A percentile compares a stretch with the other conserved stretches of the same genome.
Evolutionary conservation across 495 filamentous ascomycete genomes (phyloP).

Genomic region (Neurospora discreta): DNA sequence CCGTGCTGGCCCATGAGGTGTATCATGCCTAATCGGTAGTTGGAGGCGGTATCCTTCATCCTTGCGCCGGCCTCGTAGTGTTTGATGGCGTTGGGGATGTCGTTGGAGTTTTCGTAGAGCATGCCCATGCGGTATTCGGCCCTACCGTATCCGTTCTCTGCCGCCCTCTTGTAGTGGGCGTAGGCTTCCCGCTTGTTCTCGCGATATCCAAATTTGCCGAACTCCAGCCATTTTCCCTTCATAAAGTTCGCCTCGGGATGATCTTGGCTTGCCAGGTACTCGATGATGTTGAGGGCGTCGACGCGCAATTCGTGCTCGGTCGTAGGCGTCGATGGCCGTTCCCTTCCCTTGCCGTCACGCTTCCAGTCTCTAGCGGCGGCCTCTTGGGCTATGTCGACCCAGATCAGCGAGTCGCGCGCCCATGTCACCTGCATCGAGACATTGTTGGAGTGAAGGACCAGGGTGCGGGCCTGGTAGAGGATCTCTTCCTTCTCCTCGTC

Average conservation of each 20-base stretch:
- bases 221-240: constrained; percentile 93
- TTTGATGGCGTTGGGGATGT: constrained; percentile 76
- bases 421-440: constrained; percentile 93
- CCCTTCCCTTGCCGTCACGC: constrained; percentile 47
- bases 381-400: constrained; percentile 72
- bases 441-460: constrained; percentile 87
- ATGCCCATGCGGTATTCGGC: constrained; percentile 97
- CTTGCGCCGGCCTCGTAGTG: constrained; percentile 77
- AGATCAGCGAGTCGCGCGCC: constrained; percentile 85
- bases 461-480: constrained; percentile 67
- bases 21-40: constrained; percentile 97
- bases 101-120: constrained; percentile 91
- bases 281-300: constrained; percentile 86
- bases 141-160: constrained; percentile 80
- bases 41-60: constrained; percentile 78
- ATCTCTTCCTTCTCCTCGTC: constrained; percentile 89
- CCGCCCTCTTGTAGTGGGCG: constrained; percentile 69
- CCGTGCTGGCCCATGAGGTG: constrained; percentile 87
- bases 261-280: constrained; percentile 78
- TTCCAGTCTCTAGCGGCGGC: constrained; percentile 49
- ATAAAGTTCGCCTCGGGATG: constrained; percentile 95
- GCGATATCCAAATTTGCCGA: constrained; percentile 85
- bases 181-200: constrained; percentile 93
- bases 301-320: constrained; percentile 75
- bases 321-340: constrained; percentile 66